Base-by-base conservation (phyloP, 2,329 filamentous ascomycete genomes). In the Purpureocillium takamizusanense region DNA sequence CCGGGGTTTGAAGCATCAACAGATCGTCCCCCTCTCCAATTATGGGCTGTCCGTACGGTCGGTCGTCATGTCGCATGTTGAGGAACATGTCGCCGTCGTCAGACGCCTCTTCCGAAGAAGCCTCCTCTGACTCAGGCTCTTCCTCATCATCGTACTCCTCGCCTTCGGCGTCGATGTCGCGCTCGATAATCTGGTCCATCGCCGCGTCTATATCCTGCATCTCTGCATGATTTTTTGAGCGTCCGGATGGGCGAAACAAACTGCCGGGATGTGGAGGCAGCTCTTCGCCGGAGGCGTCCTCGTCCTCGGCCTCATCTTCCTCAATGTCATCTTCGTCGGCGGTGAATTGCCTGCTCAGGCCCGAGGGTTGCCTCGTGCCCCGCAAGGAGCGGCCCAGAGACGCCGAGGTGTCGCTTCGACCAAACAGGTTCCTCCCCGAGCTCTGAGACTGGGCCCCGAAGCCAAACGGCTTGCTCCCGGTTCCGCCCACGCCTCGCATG, bases 1-100 rank as follows among this genome's bases (percentile, higher is more conserved):
- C 70, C 1, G 75, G 72, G 8, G 72, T 76, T 32, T 67, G 62
- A 35, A 77, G 60, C 62, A 76, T 66, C 59, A 78, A 63, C 31
- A 77, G 50, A 42, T 78, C 72, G 15, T 67, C 64, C 16, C 66
- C 66, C 30, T 70, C 63, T 21, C 60, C 66, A 33, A 63, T 63
- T 25, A 63, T 50, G 12, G 60, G 55, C 39, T 59, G 55, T 18
- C 57, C 62, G 31, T 62, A 63, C 23, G 51, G 52, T 29, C 62
- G 53, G 42, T 65, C 60, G 39, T 63, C 60, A 39, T 63, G 60
- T 30, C 60, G 60, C 66, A 70, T 64, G 45, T 69, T 66, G n/a
- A 72, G 56, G 46, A 71, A 72, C 53, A 72, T 58, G 45, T 72
- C 67, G 7, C 61, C 64, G 17, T 67, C 62, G 11, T 65, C 60